Evolutionary conservation across 2,329 filamentous ascomycete genomes (phyloP).

Genomic region (Paradendryphiella salina): DNA sequence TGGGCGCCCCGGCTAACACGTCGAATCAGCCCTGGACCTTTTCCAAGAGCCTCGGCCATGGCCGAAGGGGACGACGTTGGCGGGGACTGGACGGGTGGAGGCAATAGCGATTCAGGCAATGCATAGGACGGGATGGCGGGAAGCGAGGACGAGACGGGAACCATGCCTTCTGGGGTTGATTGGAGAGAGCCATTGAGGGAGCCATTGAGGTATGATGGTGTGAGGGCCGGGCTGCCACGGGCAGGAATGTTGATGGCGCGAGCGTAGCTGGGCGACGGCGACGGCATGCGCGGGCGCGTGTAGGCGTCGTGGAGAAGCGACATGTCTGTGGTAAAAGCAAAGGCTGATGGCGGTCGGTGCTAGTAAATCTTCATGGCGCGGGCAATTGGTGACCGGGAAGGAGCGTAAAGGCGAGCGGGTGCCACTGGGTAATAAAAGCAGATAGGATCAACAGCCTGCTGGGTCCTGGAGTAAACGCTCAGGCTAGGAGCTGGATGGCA

Average conservation of each 20-base stretch:
- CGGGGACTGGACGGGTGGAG: constrained; percentile 42
- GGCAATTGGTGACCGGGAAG: constrained; percentile 15
- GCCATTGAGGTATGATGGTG: constrained; percentile 54
- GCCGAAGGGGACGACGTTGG: constrained; percentile 56
- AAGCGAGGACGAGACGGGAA: constrained; percentile 57
- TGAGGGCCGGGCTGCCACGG: constrained; percentile 47
- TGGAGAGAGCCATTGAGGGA: constrained; percentile 64
- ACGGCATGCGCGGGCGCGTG: constrained; percentile 39
- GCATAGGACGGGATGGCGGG: constrained; percentile 59
- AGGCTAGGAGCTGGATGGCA: constrained; percentile 34
- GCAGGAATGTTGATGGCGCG: constrained; percentile 46
- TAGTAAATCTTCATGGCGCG: constrained; percentile 38
- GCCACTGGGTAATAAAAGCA: constrained; percentile 34
- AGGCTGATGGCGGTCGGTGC: constrained; percentile 3
- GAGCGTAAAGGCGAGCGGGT: constrained; percentile 29
- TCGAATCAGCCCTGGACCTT: constrained; percentile 73
- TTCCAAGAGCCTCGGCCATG: constrained; percentile 64
- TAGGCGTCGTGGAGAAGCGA: constrained; percentile 37
- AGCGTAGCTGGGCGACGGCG: constrained; percentile 38
- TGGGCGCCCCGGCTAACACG: constrained; percentile 80
- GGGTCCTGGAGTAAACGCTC: constrained; percentile 24
- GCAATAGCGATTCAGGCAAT: constrained; percentile 72
- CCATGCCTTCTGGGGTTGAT: constrained; percentile 66
- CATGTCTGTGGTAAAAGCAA: constrained; percentile 23
- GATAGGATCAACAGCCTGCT: constrained; percentile 35